Percentiles rank a stretch among this genome's conserved stretches.
Evolutionary conservation across 2,329 filamentous ascomycete species (phyloP).

Genomic region (Fonsecaea monophora): DNA sequence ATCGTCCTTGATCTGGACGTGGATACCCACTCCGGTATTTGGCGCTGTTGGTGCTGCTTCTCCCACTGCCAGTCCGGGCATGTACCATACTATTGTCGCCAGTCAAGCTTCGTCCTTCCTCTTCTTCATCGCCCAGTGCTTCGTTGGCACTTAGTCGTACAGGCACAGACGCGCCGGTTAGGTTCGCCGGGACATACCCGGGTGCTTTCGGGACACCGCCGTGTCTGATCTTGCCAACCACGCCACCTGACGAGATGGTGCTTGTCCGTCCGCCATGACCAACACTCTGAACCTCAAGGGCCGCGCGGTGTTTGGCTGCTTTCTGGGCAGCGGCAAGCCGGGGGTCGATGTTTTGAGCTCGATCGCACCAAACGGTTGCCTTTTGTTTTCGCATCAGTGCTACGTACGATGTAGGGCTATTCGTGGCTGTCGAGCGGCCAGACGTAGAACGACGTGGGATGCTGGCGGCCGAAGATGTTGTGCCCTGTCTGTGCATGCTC

Average conservation of each 20-base stretch:
- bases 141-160: constrained; percentile 94
- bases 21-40: constrained; percentile 56
- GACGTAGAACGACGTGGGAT: constrained; percentile 41
- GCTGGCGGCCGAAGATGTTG: constrained; percentile 34
- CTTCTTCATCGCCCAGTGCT: constrained; percentile 79
- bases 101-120: constrained; percentile 32
- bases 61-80: constrained; percentile 63
- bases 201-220: constrained; percentile 80
- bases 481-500: constrained; percentile 40
- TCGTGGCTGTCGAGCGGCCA: constrained; percentile 38
- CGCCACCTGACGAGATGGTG: constrained; percentile 63
- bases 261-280: constrained; percentile 61
- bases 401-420: constrained; percentile 67
- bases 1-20: constrained; percentile 42
- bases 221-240: constrained; percentile 81
- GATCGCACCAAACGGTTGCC: constrained; percentile 97
- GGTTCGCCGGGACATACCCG: constrained; percentile 78
- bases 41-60: constrained; percentile 62
- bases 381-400: constrained; percentile 96
- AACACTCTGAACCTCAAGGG: constrained; percentile 78
- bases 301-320: constrained; percentile 84
- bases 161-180: constrained; percentile 80
- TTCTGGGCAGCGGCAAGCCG: constrained; percentile 80
- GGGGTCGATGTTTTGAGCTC: constrained; percentile 89
- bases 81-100: constrained; percentile 51